Percentiles rank a stretch among this genome's conserved stretches.
Conservation (phyloP, 2,329 filamentous ascomycete genomes). For the Plectosphaerella cucumerina region DNA sequence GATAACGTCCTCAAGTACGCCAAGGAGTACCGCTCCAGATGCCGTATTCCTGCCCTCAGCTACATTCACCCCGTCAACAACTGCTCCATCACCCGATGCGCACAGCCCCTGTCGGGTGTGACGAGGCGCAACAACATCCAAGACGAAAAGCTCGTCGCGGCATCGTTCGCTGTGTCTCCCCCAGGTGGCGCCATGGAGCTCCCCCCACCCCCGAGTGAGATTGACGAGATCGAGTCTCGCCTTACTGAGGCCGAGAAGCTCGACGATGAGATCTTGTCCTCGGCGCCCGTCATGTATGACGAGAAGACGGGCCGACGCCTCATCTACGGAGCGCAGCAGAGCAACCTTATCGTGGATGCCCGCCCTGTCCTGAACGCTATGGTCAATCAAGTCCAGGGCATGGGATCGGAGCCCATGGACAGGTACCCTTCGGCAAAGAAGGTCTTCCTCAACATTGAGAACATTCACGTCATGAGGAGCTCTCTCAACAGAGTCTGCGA, state of each 20-base stretch:
- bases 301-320: slow-evolving; percentile 57
- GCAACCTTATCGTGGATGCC: slow-evolving; percentile 93
- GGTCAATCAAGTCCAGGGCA: slow-evolving; percentile 88
- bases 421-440: slow-evolving; percentile 92
- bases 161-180: slow-evolving; percentile 77
- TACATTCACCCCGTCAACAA: slow-evolving; percentile 98
- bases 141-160: slow-evolving; percentile 88
- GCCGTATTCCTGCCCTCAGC: slow-evolving; percentile 81
- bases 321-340: slow-evolving; percentile 88
- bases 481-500: slow-evolving; percentile 86
- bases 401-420: slow-evolving; percentile 96
- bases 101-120: slow-evolving; percentile 85
- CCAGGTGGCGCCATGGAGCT: slow-evolving; percentile 29
- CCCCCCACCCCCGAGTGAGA: slow-evolving; percentile 45
- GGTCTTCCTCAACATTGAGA: slow-evolving; percentile 91
- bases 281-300: slow-evolving; percentile 47
- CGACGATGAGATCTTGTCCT: slow-evolving; percentile 63
- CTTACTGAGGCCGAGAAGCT: slow-evolving; percentile 58
- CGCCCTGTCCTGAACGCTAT: slow-evolving; percentile 90
- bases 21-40: slow-evolving; percentile 79
- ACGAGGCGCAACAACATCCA: slow-evolving; percentile 87
- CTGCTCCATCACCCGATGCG: slow-evolving; percentile 92
- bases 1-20: slow-evolving; percentile 96
- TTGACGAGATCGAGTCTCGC: slow-evolving; percentile 45
- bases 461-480: slow-evolving; percentile 96